A percentile compares a stretch with the other conserved stretches of the same genome.
Conservation (phyloP, 768 basidiomycete genomes). For the Piloderma croceum region DNA sequence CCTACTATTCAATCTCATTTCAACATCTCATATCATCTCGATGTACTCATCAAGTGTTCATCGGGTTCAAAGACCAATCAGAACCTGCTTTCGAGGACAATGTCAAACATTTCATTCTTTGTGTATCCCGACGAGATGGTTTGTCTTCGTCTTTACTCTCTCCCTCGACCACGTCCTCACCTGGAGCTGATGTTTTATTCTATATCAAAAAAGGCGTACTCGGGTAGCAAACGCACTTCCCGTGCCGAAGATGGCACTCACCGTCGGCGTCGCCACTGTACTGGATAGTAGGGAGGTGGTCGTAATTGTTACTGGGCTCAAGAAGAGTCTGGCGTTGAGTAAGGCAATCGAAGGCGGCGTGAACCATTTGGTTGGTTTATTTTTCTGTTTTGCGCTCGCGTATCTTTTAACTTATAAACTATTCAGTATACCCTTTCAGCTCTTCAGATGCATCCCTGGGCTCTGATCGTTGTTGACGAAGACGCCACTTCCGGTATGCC, state of each 20-base stretch:
- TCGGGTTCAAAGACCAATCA: too few species aligned
- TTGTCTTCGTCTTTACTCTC: too few species aligned
- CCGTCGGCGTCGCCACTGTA: conserved; percentile 85
- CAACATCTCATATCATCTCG: too few species aligned
- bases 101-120: too few species aligned
- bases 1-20: too few species aligned
- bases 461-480: conserved; percentile 83
- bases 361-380: conserved; percentile 63
- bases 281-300: conserved; percentile 81
- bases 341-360: conserved; percentile 90
- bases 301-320: conserved; percentile 78
- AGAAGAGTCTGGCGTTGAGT: conserved; percentile 82
- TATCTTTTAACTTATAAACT: background rate
- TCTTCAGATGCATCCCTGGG: conserved; percentile 82
- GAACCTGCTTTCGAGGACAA: too few species aligned
- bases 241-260: conserved; percentile 83
- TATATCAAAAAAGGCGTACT: too few species aligned
- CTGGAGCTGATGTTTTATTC: too few species aligned
- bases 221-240: too few species aligned
- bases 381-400: background rate
- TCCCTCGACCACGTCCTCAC: too few species aligned
- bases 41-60: too few species aligned
- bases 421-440: conserved; percentile 75
- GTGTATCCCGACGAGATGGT: too few species aligned
- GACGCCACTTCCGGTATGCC: conserved; percentile 71